Percentiles rank a stretch among this genome's conserved stretches.
Conservation (phyloP, 495 filamentous ascomycete genomes). For the Annulohypoxylon nitens region DNA sequence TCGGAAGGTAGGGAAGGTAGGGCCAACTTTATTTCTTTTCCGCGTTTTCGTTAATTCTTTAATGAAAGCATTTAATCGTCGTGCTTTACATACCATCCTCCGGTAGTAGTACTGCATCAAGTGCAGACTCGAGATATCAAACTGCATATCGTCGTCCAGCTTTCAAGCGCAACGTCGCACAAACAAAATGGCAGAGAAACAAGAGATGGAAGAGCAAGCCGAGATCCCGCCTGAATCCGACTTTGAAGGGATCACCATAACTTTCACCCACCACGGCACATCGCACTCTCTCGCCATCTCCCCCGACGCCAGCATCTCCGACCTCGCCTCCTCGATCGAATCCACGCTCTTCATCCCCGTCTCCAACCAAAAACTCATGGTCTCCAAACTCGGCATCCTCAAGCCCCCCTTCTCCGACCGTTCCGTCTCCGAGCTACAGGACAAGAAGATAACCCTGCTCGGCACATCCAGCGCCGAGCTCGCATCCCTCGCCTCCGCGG, state of each 20-base stretch:
- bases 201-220: constrained; percentile 40
- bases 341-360: constrained; percentile 71
- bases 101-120: neutral
- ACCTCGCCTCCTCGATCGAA: constrained; percentile 71
- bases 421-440: constrained; percentile 63
- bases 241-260: constrained; percentile 56
- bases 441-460: constrained; percentile 73
- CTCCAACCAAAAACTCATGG: constrained; percentile 80
- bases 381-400: constrained; percentile 74
- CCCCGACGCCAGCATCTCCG: constrained; percentile 65
- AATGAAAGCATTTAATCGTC: neutral
- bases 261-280: constrained; percentile 69
- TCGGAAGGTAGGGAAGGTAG: constrained; percentile 40
- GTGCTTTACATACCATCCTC: constrained; percentile 5
- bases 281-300: constrained; percentile 60
- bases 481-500: constrained; percentile 58
- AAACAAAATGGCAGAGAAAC: constrained; percentile 13
- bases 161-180: constrained; percentile 18
- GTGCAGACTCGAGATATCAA: neutral
- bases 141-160: neutral
- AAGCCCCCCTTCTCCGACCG: constrained; percentile 65
- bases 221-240: constrained; percentile 34
- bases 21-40: constrained; percentile 3
- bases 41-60: constrained; percentile 4
- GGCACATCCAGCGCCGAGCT: constrained; percentile 69